Percentiles rank a stretch among this genome's conserved stretches.
phyloP scores from a whole-genome alignment of 805 yeast species.

The Novakomyces olei region DNA sequence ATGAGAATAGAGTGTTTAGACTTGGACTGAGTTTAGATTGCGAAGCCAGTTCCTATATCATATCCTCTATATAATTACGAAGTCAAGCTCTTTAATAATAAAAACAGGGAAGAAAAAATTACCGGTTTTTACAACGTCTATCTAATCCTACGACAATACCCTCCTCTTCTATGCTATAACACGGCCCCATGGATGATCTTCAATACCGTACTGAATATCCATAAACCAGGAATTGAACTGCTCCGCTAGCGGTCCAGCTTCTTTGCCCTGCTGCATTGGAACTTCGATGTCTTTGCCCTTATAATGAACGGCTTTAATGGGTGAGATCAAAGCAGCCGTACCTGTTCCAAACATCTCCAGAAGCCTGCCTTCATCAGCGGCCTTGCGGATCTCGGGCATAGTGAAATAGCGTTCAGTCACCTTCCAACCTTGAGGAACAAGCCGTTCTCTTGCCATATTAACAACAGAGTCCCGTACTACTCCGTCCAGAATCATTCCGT shows the following conservation, averaged over 20 bases:
- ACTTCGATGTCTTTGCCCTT: constrained; percentile 48
- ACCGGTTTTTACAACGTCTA: too few species aligned
- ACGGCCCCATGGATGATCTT: constrained; percentile 25
- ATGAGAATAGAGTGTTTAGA: too few species aligned
- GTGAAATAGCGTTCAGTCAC: constrained; percentile 66
- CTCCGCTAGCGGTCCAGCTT: constrained; percentile 57
- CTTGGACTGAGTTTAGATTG: too few species aligned
- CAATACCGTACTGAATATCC: constrained; percentile 75
- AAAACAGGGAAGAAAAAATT: too few species aligned
- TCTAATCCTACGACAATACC: too few species aligned
- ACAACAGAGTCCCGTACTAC: constrained; percentile 83
- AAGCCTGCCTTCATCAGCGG: constrained; percentile 57
- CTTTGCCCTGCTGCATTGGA: constrained; percentile 62
- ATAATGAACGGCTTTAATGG: constrained; percentile 73
- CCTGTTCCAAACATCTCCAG: constrained; percentile 94
- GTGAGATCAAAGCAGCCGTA: constrained; percentile 92
- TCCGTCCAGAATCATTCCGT: constrained; percentile 93
- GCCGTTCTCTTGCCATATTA: constrained; percentile 49
- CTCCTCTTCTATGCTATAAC: too few species aligned
- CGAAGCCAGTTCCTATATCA: too few species aligned
- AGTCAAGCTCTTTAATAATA: too few species aligned
- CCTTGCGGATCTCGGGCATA: constrained; percentile 57
- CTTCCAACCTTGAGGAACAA: constrained; percentile 58
- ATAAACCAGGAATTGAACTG: constrained; percentile 67
- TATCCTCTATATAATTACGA: too few species aligned